Conservation (phyloP, 768 basidiomycete species). For the Kwoniella europaea region DNA sequence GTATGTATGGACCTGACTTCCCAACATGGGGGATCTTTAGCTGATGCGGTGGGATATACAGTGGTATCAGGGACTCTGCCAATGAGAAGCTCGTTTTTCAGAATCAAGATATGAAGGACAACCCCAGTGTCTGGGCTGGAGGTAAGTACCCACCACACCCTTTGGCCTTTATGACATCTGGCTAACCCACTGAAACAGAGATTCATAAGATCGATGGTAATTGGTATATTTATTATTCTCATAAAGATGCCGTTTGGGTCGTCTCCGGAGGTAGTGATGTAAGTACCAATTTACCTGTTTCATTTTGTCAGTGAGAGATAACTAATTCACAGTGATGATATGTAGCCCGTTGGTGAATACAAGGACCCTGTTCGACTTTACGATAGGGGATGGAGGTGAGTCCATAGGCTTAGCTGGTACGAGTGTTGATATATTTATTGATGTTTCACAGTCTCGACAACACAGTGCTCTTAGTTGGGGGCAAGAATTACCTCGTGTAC, state of each 20-base stretch:
- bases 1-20: neutral
- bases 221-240: constrained; percentile 35
- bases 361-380: constrained; percentile 6
- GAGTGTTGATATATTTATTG: neutral
- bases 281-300: neutral
- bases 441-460: constrained; percentile 24
- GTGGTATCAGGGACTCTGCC: constrained; percentile 7
- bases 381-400: constrained; percentile 12
- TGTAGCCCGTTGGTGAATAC: constrained; percentile 15
- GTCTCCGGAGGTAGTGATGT: constrained; percentile 21
- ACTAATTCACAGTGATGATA: neutral
- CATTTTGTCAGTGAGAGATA: neutral
- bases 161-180: neutral
- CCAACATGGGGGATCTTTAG: neutral
- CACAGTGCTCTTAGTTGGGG: constrained; percentile 20
- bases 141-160: constrained; percentile 10
- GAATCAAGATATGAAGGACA: constrained; percentile 9
- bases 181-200: constrained; percentile 1
- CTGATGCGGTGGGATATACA: neutral
- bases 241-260: constrained; percentile 17
- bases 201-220: constrained; percentile 29
- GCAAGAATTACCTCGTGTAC: constrained; percentile 26
- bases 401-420: neutral
- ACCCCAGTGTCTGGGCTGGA: constrained; percentile 23
- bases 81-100: constrained; percentile 17